Conservation (phyloP, 345 rosid genomes). For the Jatropha curcas region DNA sequence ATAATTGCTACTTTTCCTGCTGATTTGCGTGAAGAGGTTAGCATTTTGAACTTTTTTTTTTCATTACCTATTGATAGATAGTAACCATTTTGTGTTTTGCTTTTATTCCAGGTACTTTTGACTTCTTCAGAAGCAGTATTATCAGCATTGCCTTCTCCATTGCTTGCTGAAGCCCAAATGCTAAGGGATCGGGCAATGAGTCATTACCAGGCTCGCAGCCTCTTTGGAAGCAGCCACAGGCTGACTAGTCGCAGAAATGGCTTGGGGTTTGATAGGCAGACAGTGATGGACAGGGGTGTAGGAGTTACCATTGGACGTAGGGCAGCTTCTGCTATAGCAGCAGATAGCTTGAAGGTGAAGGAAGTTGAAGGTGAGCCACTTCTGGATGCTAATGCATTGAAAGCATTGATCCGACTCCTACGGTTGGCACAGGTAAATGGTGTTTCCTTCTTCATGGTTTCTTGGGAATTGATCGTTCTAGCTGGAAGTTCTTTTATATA, state of each 20-base stretch:
- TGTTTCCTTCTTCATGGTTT: constrained; percentile 16
- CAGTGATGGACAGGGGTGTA: constrained; percentile 92
- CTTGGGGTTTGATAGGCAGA: constrained; percentile 83
- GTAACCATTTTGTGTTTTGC: constrained; percentile 17
- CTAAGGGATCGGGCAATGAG: constrained; percentile 97
- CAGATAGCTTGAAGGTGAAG: constrained; percentile 65
- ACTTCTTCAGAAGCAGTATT: constrained; percentile 94
- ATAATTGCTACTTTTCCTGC: constrained; percentile 97
- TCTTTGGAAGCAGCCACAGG: constrained; percentile 81
- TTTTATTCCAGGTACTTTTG: constrained; percentile 72
- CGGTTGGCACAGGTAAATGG: constrained; percentile 75
- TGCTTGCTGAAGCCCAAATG: constrained; percentile 97
- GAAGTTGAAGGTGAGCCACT: constrained; percentile 92
- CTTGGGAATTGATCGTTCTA: constrained; percentile 1
- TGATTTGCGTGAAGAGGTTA: constrained; percentile 97
- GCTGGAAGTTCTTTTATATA: neutral
- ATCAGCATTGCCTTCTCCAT: constrained; percentile 87
- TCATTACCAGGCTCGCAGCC: constrained; percentile 93
- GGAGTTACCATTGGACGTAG: constrained; percentile 84
- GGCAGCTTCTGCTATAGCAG: constrained; percentile 56
- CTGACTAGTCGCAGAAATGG: constrained; percentile 77
- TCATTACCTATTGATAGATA: constrained; percentile 19
- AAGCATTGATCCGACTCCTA: constrained; percentile 73
- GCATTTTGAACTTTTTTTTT: constrained; percentile 20
- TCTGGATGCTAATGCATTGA: constrained; percentile 68